Evolutionary conservation across 2,329 filamentous ascomycete species (phyloP).

Genomic region (Fusarium piperis): DNA sequence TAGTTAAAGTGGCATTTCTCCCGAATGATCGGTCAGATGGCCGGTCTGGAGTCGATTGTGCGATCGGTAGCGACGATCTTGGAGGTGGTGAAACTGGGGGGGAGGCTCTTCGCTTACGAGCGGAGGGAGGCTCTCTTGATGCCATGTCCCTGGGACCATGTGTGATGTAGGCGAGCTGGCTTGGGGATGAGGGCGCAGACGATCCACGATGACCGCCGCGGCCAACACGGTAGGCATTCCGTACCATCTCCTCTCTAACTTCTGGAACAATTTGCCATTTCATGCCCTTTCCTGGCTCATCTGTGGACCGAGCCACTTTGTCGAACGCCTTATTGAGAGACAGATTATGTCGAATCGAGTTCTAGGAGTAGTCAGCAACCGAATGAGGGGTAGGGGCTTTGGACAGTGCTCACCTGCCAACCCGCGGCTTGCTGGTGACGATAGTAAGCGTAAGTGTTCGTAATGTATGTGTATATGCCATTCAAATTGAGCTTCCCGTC

Average conservation of each 20-base stretch:
- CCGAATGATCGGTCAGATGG: slow-evolving; percentile 52
- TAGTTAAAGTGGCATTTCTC: slow-evolving; percentile 52
- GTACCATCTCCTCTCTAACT: slow-evolving; percentile 86
- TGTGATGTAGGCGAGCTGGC: slow-evolving; percentile 68
- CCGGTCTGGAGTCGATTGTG: slow-evolving; percentile 69
- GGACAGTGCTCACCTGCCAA: slow-evolving; percentile 78
- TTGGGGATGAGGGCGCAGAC: slow-evolving; percentile 75
- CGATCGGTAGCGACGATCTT: slow-evolving; percentile 58
- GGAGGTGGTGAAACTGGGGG: slow-evolving; percentile 65
- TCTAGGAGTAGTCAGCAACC: slow-evolving; percentile 59
- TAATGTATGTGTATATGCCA: slow-evolving; percentile 95
- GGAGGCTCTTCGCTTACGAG: slow-evolving; percentile 66
- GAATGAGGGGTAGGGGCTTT: not conserved
- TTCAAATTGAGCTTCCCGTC: slow-evolving; percentile 91
- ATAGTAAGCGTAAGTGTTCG: slow-evolving; percentile 91
- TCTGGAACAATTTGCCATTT: slow-evolving; percentile 96
- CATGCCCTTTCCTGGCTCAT: slow-evolving; percentile 98
- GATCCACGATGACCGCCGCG: slow-evolving; percentile 73
- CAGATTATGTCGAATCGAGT: slow-evolving; percentile 96
- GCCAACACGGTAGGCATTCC: slow-evolving; percentile 71
- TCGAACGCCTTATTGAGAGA: slow-evolving; percentile 95
- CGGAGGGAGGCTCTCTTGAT: slow-evolving; percentile 60
- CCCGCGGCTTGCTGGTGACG: slow-evolving; percentile 78
- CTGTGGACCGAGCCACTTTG: slow-evolving; percentile 90
- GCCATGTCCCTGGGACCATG: slow-evolving; percentile 67